Conservation (phyloP, 2,329 filamentous ascomycete species). For the Xylariaceae sp. region DNA sequence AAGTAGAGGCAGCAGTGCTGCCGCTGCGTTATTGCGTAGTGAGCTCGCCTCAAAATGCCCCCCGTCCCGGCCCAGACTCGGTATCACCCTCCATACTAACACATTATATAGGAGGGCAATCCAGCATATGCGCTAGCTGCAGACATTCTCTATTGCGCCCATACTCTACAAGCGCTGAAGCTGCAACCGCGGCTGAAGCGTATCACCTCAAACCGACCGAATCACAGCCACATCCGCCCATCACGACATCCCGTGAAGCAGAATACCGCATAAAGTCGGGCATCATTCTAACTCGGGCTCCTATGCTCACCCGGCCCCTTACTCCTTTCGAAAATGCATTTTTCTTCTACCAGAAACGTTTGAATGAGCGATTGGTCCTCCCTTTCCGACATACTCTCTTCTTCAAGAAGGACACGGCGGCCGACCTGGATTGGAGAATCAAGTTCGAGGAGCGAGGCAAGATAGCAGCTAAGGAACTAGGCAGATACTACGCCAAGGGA, state of each 20-base stretch:
- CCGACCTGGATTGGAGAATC: slow-evolving; percentile 85
- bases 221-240: slow-evolving; percentile 35
- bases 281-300: slow-evolving; percentile 84
- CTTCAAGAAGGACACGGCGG: slow-evolving; percentile 87
- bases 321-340: slow-evolving; percentile 89
- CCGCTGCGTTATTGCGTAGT: slow-evolving; percentile 56
- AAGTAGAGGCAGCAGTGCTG: slow-evolving; percentile 58
- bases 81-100: slow-evolving; percentile 27
- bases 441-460: slow-evolving; percentile 75
- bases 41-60: slow-evolving; percentile 30
- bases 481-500: slow-evolving; percentile 74
- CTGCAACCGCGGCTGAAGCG: slow-evolving; percentile 43
- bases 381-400: slow-evolving; percentile 92
- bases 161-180: slow-evolving; percentile 39
- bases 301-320: slow-evolving; percentile 80
- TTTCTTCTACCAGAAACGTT: slow-evolving; percentile 95
- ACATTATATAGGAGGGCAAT: slow-evolving; percentile 36
- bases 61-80: background rate
- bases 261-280: slow-evolving; percentile 61
- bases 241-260: slow-evolving; percentile 31
- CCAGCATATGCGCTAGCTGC: slow-evolving; percentile 42
- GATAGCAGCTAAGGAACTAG: slow-evolving; percentile 81
- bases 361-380: slow-evolving; percentile 88
- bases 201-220: slow-evolving; percentile 40
- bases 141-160: slow-evolving; percentile 33